Conservation (phyloP, 78 protist genomes). For the Goniomonas avonlea region DNA sequence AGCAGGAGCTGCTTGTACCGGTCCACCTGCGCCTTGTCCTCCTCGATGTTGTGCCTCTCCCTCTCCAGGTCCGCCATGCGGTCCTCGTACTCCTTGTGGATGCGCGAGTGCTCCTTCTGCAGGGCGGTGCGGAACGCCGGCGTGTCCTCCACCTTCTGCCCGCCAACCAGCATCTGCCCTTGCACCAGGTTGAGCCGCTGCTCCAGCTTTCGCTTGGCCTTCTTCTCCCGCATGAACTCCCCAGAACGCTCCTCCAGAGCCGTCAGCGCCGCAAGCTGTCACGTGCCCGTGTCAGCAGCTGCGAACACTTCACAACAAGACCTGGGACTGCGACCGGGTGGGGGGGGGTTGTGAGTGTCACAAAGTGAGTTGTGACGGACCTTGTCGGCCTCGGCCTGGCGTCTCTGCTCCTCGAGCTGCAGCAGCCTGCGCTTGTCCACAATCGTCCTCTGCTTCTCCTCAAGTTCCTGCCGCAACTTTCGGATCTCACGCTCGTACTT, state of each 20-base stretch:
- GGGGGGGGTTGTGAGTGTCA: neutral
- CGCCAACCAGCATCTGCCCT: neutral
- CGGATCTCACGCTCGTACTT: constrained; percentile 45
- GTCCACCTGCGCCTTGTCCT: constrained; percentile 62
- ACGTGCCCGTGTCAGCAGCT: neutral
- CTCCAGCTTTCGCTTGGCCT: constrained; percentile 34
- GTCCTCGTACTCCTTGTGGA: constrained; percentile 14
- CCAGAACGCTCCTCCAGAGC: constrained; percentile 18
- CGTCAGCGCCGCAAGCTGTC: constrained; percentile 19
- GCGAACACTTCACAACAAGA: neutral
- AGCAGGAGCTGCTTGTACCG: constrained; percentile 57
- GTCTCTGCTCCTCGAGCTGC: constrained; percentile 51
- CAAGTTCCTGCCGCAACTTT: constrained; percentile 33
- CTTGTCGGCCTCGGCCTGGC: constrained; percentile 40
- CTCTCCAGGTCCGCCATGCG: constrained; percentile 38
- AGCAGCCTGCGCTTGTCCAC: constrained; percentile 35
- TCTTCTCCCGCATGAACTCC: constrained; percentile 32
- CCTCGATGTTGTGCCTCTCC: constrained; percentile 34
- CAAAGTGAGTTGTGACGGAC: neutral
- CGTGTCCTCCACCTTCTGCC: neutral
- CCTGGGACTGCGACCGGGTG: neutral
- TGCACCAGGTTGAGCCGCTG: constrained; percentile 4
- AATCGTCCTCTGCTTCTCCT: neutral
- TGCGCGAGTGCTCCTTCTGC: constrained; percentile 10
- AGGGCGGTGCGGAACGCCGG: constrained; percentile 2